These are phyloP conservation scores for Cladosporium sp. DNA, from an alignment of 2,329 filamentous ascomycete genomes.

Conservation along the genomic window DNA sequence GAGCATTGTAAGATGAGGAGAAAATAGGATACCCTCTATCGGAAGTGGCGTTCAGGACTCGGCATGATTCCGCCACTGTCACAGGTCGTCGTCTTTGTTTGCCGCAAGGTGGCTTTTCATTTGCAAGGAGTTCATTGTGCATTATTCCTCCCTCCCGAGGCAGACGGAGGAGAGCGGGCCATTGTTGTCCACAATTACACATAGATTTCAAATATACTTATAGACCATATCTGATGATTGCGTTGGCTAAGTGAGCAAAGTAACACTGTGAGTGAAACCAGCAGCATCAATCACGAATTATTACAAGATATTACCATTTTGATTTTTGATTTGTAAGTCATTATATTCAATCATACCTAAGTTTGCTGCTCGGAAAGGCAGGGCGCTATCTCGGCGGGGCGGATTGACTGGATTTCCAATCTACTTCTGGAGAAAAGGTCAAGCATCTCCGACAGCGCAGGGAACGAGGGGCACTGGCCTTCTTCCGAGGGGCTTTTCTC, in stretches of 20 bases:
- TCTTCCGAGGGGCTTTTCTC: not conserved
- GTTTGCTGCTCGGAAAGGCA: not conserved
- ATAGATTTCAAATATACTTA: not conserved
- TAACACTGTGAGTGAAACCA: too few relatives aligned
- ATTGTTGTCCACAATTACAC: not conserved
- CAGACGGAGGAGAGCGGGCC: constrained; percentile 25
- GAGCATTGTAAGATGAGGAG: constrained; percentile 1
- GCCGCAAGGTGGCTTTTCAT: not conserved
- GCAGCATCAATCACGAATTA: too few relatives aligned
- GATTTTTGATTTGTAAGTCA: too few relatives aligned
- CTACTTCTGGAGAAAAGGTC: not conserved
- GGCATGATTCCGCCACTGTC: too few relatives aligned
- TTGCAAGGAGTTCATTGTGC: constrained; percentile 1
- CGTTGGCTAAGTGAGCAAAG: not conserved
- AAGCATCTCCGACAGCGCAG: constrained; percentile 1
- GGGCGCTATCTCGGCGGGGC: not conserved
- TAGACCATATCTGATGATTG: not conserved
- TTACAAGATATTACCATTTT: too few relatives aligned
- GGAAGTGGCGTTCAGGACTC: not conserved
- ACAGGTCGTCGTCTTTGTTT: not conserved
- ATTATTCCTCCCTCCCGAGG: not conserved
- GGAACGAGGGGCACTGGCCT: not conserved
- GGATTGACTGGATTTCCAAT: constrained; percentile 6
- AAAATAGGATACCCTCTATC: not conserved
- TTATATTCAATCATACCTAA: too few relatives aligned